Base-by-base conservation (phyloP, 179 eudicot species). In the Vitellaria paradoxa region DNA sequence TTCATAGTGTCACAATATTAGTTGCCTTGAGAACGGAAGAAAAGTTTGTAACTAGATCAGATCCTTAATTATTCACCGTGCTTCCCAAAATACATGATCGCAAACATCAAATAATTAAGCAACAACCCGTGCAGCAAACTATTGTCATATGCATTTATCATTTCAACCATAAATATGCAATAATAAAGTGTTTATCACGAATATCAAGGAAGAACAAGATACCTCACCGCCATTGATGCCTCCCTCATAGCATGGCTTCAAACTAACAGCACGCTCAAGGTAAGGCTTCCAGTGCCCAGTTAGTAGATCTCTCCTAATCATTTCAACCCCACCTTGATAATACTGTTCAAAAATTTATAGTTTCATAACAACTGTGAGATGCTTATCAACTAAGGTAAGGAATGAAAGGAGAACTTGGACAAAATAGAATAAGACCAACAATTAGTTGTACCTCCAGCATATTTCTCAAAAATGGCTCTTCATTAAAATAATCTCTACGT, bases 211-310 rank as follows among this genome's bases (percentile, higher is more conserved):
- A 75, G 56, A 81, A 15, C 12, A 57, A 53, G 46, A 64, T 87
- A 96, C 99, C 97, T 96, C 96, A 59, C 97, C 99, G 75, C 98
- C 99, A 78, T 94, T 92, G 30, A 79, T 78, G 70, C 94, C 94
- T 49, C 99, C 99, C 82, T 88, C 90, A 67, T 96, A 96, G 80
- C 98, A 89, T 71, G 99, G 99, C 68, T 91, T 92, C 85, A 96
- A 88, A 82, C 92, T 87, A 75, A 94, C 77, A 74, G 99, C 99
- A 75, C 94, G 98, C 74, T 96, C 97, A 73, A 96, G 93, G 86
- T 96, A 94, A 7, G 99, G 97, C 68, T 85, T 86, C 99, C 99
- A 96, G 62, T 92, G 97, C 63, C 99, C 99, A 82, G 94, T 94
- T 24, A 96, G 91, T 84, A 96, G 85, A 86, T 96, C 99, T 86